phyloP scores from a whole-genome alignment of 1,284 basidiomycete genomes.

The Irpex sp. region DNA sequence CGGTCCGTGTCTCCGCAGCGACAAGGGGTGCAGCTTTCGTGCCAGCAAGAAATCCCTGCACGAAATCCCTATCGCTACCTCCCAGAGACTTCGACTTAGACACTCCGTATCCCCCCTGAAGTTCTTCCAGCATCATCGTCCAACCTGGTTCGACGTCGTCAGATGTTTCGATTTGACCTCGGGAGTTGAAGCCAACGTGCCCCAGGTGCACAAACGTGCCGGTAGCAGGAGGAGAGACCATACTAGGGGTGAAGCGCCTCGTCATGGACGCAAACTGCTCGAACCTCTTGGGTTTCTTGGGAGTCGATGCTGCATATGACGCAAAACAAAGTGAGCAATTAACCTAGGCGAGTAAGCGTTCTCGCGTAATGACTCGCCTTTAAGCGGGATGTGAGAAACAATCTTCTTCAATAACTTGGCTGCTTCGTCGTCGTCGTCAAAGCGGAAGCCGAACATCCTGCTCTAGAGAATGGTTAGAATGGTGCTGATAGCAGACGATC shows the following conservation, averaged over 20 bases:
- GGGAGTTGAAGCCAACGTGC: constrained; percentile 78
- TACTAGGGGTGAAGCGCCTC: constrained; percentile 45
- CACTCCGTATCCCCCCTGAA: constrained; percentile 63
- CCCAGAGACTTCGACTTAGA: constrained; percentile 38
- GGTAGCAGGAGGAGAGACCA: constrained; percentile 73
- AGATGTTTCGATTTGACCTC: constrained; percentile 67
- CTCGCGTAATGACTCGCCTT: constrained; percentile 10
- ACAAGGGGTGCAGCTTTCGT: constrained; percentile 21
- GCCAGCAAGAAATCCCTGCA: constrained; percentile 59
- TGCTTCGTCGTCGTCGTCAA: constrained; percentile 66
- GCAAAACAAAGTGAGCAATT: neutral
- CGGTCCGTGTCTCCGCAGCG: neutral
- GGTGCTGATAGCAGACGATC: neutral
- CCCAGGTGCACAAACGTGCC: constrained; percentile 85
- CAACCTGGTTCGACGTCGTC: constrained; percentile 77
- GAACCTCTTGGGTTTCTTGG: neutral
- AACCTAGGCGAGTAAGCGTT: neutral
- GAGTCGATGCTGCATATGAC: neutral
- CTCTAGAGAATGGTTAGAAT: constrained; percentile 41
- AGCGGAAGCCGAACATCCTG: constrained; percentile 76
- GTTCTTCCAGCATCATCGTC: constrained; percentile 63
- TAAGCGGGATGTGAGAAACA: constrained; percentile 38
- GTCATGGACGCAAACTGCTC: constrained; percentile 8
- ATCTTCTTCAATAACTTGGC: constrained; percentile 49
- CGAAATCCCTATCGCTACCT: constrained; percentile 58